A percentile compares a stretch with the other conserved stretches of the same genome.
These are phyloP conservation scores for Choiromyces venosus DNA, from an alignment of 495 filamentous ascomycete species.

Conservation along the genomic window DNA sequence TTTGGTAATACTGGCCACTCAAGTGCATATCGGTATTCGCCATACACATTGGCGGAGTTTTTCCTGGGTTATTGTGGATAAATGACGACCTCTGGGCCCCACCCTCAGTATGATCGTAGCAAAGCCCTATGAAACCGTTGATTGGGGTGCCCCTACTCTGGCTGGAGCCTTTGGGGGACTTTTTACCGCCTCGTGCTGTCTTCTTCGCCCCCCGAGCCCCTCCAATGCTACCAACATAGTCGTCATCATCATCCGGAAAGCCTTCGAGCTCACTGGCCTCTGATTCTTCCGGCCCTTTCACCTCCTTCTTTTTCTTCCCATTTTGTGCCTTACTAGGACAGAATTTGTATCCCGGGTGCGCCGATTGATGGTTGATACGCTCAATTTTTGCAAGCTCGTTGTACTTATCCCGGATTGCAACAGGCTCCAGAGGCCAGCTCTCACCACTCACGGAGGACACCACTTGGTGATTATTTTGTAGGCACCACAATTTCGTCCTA, in stretches of 20 bases:
- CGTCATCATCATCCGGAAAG: constrained; percentile 35
- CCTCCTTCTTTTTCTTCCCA: constrained; percentile 51
- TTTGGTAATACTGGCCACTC: constrained; percentile 59
- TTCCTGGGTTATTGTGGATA: constrained; percentile 58
- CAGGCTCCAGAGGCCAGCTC: constrained; percentile 79
- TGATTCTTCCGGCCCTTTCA: constrained; percentile 46
- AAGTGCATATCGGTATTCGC: constrained; percentile 45
- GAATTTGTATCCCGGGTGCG: constrained; percentile 94
- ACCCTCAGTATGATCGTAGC: constrained; percentile 32
- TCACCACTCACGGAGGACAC: constrained; percentile 77
- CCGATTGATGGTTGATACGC: constrained; percentile 73
- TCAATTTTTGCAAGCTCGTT: constrained; percentile 75
- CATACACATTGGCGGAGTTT: constrained; percentile 54
- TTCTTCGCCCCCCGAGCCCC: constrained; percentile 38
- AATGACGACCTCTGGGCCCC: constrained; percentile 54
- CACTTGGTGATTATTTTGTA: constrained; percentile 89
- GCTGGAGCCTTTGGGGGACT: constrained; percentile 40
- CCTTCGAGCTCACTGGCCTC: constrained; percentile 45
- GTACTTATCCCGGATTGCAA: constrained; percentile 67
- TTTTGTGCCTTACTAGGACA: constrained; percentile 67
- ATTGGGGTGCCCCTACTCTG: constrained; percentile 42
- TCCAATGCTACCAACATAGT: constrained; percentile 33
- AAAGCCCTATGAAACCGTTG: constrained; percentile 40
- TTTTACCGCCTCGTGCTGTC: constrained; percentile 29
- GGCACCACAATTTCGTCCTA: constrained; percentile 72